Base-by-base conservation (phyloP, 768 basidiomycete species). In the Phylloporus rhodoxanthus region DNA sequence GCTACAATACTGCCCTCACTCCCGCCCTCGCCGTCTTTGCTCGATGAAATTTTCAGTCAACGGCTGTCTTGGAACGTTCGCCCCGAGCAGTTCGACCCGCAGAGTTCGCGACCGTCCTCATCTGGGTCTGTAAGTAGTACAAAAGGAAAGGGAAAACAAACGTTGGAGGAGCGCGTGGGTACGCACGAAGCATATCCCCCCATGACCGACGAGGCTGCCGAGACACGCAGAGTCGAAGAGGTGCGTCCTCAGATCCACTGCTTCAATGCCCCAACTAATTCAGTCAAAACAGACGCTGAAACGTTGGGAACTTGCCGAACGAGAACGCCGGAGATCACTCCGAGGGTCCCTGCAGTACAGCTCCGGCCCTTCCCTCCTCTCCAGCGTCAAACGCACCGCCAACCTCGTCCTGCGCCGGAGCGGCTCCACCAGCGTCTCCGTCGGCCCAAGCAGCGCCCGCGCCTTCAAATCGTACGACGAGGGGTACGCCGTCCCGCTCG, bases 301-400 rank as follows among this genome's bases (percentile, higher is more conserved):
- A 56, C 77, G 77, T 37, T 91, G 88, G 90, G 89, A 91, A 57
- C 70, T 80, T 40, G 80, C 80, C 34, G 89, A 91, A 60, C 77
- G 85, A 17, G 82, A 81, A 57, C 77, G 86, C 51, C 78, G 89
- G 70, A 90, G 83, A 67, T 75, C 78, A 30, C 82, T 78, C 3
- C 77, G 89, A 48, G 84, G 82, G 48, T 81, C 84, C 2, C 11
- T n/a, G 3, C 61, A 58, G 1, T 11, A 57, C 19, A 48, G 37
- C 8, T 45, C 63, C 23, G 33, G 46, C 1, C 59, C 75, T 5
- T 80, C 85, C 3, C 57, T 85, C n/a, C 64, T 87, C 33, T 67
- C 71, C 19, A 76, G 77, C 50, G 75, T 87, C 50, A 76, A 80
- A 29, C 75, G 75, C 44, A 76, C 79, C 25, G 81, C 85, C 11